Evolutionary conservation across 441 rosid genomes (phyloP), one percentile per base, ranked within the genome.

Genomic region (Hura crepitans): DNA sequence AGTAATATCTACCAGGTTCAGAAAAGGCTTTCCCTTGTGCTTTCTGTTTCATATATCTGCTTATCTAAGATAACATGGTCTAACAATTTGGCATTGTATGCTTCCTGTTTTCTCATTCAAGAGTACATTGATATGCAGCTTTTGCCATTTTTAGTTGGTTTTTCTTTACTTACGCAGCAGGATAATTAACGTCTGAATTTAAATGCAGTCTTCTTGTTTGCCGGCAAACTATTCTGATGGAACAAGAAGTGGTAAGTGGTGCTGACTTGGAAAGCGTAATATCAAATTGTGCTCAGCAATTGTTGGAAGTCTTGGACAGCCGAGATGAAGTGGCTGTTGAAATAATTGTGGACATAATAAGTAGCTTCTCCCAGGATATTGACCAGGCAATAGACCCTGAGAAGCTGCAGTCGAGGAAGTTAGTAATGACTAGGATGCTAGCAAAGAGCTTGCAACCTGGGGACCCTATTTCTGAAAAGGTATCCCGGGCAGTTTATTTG

Each of bases 381-480:
- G 83, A 77, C 37, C 67, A 81, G 61, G 74, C 65, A 28, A 49
- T 50, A 20, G 72, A 77, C 17, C 11, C 68, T 0, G 78, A 81
- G 77, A 76, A 81, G 72, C 78, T 74, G 74, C 79, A 75, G 53
- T 63, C 80, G 2, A 85, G 86, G 81, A 90, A 89, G 79, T 77
- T 54, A 13, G 74, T 92, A 59, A 88, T 92, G 95, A 81, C 73
- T 64, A 84, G 88, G 72, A 84, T 85, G 81, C 56, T 95, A 69
- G 88, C 81, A 11, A 95, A 84, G 87, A 89, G 96, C 79, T 80
- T 95, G 80, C 90, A 78, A 70, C 90, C 88, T 28, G 93, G 96
- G 37, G 95, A 92, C 77, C 83, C 90, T 8, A 83, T 95, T 65
- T 95, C 90, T 58, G 88, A 82, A 60, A 92, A 83, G 84, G 92